These are phyloP conservation scores for Apophysomyces variabilis DNA, from an alignment of 371 early-diverging fungal genomes.

Conservation along the genomic window DNA sequence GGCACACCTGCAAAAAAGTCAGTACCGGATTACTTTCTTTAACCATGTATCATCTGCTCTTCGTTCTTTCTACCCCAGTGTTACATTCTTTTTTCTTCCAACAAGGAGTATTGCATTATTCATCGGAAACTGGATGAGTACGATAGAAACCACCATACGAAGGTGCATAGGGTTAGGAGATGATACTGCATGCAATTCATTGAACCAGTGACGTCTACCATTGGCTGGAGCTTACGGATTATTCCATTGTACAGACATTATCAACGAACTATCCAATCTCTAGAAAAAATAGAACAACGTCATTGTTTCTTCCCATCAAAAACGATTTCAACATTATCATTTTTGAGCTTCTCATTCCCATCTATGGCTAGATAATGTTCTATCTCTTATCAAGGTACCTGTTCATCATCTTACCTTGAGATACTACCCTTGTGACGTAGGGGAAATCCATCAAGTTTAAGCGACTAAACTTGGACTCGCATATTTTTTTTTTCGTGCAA, in stretches of 20 bases:
- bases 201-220: neutral
- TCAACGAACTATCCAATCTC: neutral
- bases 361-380: too few species aligned
- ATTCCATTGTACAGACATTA: neutral
- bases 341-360: too few species aligned
- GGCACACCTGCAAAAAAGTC: constrained; percentile 80
- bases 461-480: too few species aligned
- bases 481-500: too few species aligned
- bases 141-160: neutral
- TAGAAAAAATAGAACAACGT: neutral
- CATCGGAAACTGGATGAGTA: neutral
- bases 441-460: too few species aligned
- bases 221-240: neutral
- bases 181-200: neutral
- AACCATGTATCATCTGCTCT: constrained; percentile 24
- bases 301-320: too few species aligned
- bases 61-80: neutral
- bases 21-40: constrained; percentile 93
- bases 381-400: too few species aligned
- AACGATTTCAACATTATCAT: too few species aligned
- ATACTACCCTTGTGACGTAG: too few species aligned
- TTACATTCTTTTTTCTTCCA: constrained; percentile 9
- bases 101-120: constrained; percentile 10
- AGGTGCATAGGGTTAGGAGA: neutral
- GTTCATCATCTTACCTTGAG: too few species aligned